Evolutionary conservation across 2,329 filamentous ascomycete genomes (phyloP).

Genomic region (Fusarium newnesense): DNA sequence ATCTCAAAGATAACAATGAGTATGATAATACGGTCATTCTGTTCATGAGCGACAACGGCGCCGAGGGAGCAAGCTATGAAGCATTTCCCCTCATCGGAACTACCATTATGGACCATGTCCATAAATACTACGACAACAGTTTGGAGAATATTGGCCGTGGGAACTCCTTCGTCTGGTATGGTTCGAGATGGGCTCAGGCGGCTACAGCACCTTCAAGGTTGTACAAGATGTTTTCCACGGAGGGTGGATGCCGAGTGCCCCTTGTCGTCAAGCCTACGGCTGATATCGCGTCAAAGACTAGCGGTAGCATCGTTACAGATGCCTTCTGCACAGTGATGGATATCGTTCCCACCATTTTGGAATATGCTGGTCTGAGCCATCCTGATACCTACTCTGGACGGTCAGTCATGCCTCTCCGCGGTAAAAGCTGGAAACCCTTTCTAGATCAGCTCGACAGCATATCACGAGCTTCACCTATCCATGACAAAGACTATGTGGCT

Average conservation of each 20-base stretch:
- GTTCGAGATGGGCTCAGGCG: neutral
- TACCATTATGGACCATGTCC: neutral
- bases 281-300: neutral
- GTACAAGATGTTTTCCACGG: neutral
- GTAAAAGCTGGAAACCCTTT: slow-evolving; percentile 14
- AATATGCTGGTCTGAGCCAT: slow-evolving; percentile 52
- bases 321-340: slow-evolving; percentile 57
- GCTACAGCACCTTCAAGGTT: neutral
- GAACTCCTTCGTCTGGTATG: neutral
- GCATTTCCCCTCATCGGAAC: neutral
- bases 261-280: neutral
- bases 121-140: neutral
- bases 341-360: slow-evolving; percentile 57
- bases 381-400: slow-evolving; percentile 15
- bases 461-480: slow-evolving; percentile 15
- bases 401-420: slow-evolving; percentile 6
- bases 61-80: neutral
- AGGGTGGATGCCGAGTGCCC: neutral
- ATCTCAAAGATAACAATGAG: neutral
- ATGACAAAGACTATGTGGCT: slow-evolving; percentile 53
- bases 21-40: neutral
- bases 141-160: neutral
- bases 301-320: slow-evolving; percentile 1
- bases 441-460: neutral
- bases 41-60: neutral